Evolutionary conservation across 441 rosid genomes (phyloP), one percentile per base, ranked within the genome.

Genomic region (Gossypium davidsonii): DNA sequence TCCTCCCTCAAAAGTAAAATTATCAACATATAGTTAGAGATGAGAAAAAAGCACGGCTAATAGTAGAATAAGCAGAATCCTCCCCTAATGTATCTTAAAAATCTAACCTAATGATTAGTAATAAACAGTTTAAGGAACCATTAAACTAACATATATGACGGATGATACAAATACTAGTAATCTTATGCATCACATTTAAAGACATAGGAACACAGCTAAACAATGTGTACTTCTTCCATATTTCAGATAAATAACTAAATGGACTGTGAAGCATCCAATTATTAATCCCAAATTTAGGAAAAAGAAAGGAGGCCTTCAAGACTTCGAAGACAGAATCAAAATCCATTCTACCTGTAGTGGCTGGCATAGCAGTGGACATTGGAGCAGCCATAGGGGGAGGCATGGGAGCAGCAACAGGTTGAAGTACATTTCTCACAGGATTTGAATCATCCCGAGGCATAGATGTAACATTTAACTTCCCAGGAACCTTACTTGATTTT

Each of bases 401-500:
- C 70, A 84, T 74, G 20, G 89, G 78, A 83, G 72, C 79, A 74
- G 91, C 85, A 59, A 77, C 77, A 28, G 95, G 87, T 66, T 86
- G 97, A 79, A 87, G 79, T 72, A 80, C 83, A 82, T 79, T 86
- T 81, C 86, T 91, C 73, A 81, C 79, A 48, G 83, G 87, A 77
- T 83, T 78, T 11, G 84, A 56, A 79, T 89, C 98, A 59, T 88
- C 93, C 55, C 86, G 87, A 3, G 84, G 83, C 90, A 86, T 76
- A 69, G 91, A 89, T 66, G 94, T 78, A 59, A 89, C 87, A 79
- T 85, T 81, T 71, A 95, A 86, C 82, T 95, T 95, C 71, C 84
- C 93, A 12, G 98, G 97, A 77, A 86, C 72, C 87, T 88, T 95
- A 73, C 79, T 86, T 49, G 92, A 77, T 83, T 87, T 95, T 49